Evolutionary conservation across 1,139 yeast species (phyloP), one percentile per base, ranked within the genome.

Genomic region (Magnusiomyces suaveolens): DNA sequence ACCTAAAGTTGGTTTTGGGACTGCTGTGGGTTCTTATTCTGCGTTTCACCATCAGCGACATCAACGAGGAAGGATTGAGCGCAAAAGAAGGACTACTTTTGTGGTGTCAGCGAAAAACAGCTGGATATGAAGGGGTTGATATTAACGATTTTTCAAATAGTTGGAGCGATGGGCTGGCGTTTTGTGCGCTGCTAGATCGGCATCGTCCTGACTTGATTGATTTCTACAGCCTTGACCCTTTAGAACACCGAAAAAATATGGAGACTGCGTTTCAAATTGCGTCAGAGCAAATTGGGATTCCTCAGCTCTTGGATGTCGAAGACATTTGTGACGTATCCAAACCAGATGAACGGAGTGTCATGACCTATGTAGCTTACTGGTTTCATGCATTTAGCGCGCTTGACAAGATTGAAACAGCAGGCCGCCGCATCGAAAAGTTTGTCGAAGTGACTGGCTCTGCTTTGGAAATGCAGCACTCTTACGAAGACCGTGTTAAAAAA

Each of bases 311-410:
- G n/a, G 86, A 82, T 56, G 76, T 75, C 1, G 84, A 81, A 48
- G 87, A 83, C 66, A 75, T 83, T 56, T 66, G 69, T 46, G 72
- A 72, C 51, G 71, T 73, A 16, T 64, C 71, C 25, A 74, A 72
- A 26, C 85, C 85, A 0, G 88, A 83, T 62, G 89, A 84, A 62
- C 77, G 81, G 59, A 77, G 84, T 48, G 72, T 84, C 18, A 75
- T 83, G 62, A 78, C 84, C 21, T 83, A 80, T 63, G 69, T 82
- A 16, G 76, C 84, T 26, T 81, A 82, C 62, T 81, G 85, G 83
- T 82, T 77, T 66, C 82, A 80, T 57, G 75, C 75, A 63, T 73
- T 83, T 56, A 69, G 73, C 3, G 72, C 70, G 1, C 59, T 71
- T 48, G 74, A 72, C 61, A 66, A 59, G 61, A 67, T 62, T 53